Evolutionary conservation across 495 filamentous ascomycete species (phyloP).

Genomic region (Aspergillus avenaceus): DNA sequence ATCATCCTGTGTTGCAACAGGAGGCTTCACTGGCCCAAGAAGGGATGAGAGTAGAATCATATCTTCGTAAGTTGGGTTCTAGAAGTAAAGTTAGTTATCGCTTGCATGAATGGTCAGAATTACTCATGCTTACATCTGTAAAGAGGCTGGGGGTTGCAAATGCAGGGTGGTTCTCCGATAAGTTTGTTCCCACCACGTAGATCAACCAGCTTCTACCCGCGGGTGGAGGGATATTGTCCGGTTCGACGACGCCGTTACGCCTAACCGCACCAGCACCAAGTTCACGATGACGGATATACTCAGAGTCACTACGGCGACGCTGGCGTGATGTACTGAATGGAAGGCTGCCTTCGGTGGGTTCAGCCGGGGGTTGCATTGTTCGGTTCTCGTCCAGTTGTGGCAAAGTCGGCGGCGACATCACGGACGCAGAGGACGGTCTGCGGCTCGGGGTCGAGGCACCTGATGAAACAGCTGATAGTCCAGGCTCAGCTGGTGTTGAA

Average conservation of each 20-base stretch:
- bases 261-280: slow-evolving; percentile 60
- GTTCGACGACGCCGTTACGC: slow-evolving; percentile 65
- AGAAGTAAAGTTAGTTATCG: slow-evolving; percentile 12
- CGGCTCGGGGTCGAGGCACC: slow-evolving; percentile 53
- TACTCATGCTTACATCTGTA: slow-evolving; percentile 54
- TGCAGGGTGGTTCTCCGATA: slow-evolving; percentile 73
- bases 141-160: slow-evolving; percentile 73
- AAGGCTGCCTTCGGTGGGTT: slow-evolving; percentile 22
- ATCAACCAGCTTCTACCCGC: slow-evolving; percentile 70
- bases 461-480: slow-evolving; percentile 53
- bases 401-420: slow-evolving; percentile 30
- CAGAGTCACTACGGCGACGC: slow-evolving; percentile 58
- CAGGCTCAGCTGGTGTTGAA: slow-evolving; percentile 63
- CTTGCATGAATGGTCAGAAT: neutral
- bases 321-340: slow-evolving; percentile 38
- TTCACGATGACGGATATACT: slow-evolving; percentile 54
- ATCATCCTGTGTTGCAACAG: slow-evolving; percentile 65
- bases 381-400: slow-evolving; percentile 33
- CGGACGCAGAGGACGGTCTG: slow-evolving; percentile 51
- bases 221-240: slow-evolving; percentile 49
- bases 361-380: slow-evolving; percentile 29
- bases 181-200: slow-evolving; percentile 72
- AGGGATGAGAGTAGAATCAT: slow-evolving; percentile 72
- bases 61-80: slow-evolving; percentile 76
- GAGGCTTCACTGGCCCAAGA: slow-evolving; percentile 69